Evolutionary conservation across 2,329 filamentous ascomycete genomes (phyloP), one percentile per base, ranked within the genome.

Genomic region (Monosporascus sp.): DNA sequence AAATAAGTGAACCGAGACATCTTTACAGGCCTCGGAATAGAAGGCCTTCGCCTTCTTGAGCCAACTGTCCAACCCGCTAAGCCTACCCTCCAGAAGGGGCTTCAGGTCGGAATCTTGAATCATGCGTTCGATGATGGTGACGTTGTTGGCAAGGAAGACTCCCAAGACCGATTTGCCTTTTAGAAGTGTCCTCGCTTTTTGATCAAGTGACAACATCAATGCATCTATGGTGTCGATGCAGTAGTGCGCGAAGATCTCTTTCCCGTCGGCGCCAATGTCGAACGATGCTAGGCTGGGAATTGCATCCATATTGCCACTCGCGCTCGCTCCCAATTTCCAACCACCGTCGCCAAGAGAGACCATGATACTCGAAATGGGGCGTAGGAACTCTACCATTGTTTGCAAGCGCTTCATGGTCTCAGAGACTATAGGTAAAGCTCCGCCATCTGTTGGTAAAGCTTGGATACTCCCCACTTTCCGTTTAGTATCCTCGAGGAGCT

Each of bases 331-430:
- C 3, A 79, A 77, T 56, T 82, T 84, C 94, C 94, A 99, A 37
- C 93, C 93, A 1, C 92, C 91, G 63, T 97, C 92, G 18, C 94
- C 94, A 9, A 99, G 74, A 1, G 92, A 96, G 27, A 94, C 86
- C 77, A 99, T 86, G 61, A 99, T 90, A 55, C 89, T 93, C 3
- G 89, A 89, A 20, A 99, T 81, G 1, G 94, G 91, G 7, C 86
- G 82, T 22, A 96, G 78, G 70, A 96, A 97, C 51, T 87, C 84
- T 1, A 92, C 89, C 83, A 99, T 89, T 15, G 87, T 87, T 62
- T 94, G 88, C 17, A 99, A 76, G 27, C 92, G 86, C 57, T 85
- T 86, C 85, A 97, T 93, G 4, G 88, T 90, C 65, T 96, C 90
- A 1, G 84, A 79, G 0, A 94, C 90, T 20, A 96, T 74, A 2